A percentile compares a stretch with the other conserved stretches of the same genome.
Conservation (phyloP, 169 alveolate genomes). For the Eimeria acervulina region DNA sequence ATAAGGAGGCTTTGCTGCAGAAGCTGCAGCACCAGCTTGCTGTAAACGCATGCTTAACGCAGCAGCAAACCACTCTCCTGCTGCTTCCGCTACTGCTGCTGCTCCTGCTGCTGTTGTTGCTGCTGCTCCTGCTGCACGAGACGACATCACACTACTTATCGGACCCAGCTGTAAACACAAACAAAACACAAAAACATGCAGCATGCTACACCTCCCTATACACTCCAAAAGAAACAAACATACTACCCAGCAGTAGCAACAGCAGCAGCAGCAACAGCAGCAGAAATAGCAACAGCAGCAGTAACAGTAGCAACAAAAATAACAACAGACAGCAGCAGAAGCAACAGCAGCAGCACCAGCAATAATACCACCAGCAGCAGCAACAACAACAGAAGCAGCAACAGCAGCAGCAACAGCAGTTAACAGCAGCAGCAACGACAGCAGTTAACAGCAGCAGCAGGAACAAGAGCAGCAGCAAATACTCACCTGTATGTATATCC, state of each 20-base stretch:
- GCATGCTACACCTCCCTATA: no score
- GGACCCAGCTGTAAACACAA: no score
- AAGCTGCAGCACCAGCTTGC: not conserved
- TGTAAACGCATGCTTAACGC: not conserved
- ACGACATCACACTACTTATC: not conserved
- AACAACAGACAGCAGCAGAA: not conserved
- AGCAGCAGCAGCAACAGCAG: not conserved
- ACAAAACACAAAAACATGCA: no score
- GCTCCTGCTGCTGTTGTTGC: constrained; percentile 15
- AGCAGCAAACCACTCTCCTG: not conserved
- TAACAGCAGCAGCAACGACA: no score
- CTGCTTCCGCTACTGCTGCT: constrained; percentile 1
- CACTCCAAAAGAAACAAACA: no score
- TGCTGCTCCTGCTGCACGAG: constrained; percentile 25
- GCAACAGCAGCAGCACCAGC: not conserved
- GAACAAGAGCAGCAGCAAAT: not conserved
- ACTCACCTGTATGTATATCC: not conserved
- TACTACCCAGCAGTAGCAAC: no score
- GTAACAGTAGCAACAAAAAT: not conserved
- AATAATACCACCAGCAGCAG: not conserved
- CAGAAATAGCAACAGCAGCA: constrained; percentile 1
- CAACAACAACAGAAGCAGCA: not conserved
- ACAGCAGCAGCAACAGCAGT: no score
- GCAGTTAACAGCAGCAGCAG: not conserved
- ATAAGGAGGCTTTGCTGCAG: constrained; percentile 9